Evolutionary conservation across 2,329 filamentous ascomycete genomes (phyloP), one percentile per base, ranked within the genome.

Genomic region (Monosporascus sp.): DNA sequence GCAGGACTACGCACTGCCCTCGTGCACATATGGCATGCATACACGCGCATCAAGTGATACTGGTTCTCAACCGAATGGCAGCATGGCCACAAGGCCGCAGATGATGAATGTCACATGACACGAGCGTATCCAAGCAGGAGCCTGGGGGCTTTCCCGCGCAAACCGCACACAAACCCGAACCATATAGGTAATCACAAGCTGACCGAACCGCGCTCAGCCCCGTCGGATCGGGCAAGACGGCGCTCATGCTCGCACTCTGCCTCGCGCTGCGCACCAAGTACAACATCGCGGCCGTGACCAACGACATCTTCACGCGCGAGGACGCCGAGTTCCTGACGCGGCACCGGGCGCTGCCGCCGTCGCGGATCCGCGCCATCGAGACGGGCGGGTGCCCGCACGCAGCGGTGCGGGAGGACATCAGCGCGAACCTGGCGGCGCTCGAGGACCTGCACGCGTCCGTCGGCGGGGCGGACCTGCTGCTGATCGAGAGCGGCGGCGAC

Each of bases 221-320:
- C 56, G 94, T 99, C 51, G 94, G 94, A 59, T 97, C 92, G 24
- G 94, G 94, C 68, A 99, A 99, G 74, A 97, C 94, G 0, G 94
- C 94, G 18, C 82, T 97, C 28, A 97, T 99, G 93, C 85, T 97
- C 11, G 87, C 89, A 40, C 88, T 97, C 62, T 97, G 91, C 77
- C 86, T 86, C 37, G 87, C 88, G 7, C 85, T 99, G 7, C 88
- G 94, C 57, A 79, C 86, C 49, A 78, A 82, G 52, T 92, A 89
- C 81, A 91, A 86, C 68, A 88, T 99, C 65, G 94, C 94, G 1
- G 94, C 91, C 55, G 93, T 99, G 22, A 99, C 94, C 49, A 97
- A 97, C 79, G 93, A 97, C 78, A 97, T 97, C 78, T 97, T 97
- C 79, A 97, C 93, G 22, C 88, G 88, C 60, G 94, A 99, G 75